Percentiles rank a stretch among this genome's conserved stretches.
phyloP scores from a whole-genome alignment of 441 rosid species.

The Croton setiger region DNA sequence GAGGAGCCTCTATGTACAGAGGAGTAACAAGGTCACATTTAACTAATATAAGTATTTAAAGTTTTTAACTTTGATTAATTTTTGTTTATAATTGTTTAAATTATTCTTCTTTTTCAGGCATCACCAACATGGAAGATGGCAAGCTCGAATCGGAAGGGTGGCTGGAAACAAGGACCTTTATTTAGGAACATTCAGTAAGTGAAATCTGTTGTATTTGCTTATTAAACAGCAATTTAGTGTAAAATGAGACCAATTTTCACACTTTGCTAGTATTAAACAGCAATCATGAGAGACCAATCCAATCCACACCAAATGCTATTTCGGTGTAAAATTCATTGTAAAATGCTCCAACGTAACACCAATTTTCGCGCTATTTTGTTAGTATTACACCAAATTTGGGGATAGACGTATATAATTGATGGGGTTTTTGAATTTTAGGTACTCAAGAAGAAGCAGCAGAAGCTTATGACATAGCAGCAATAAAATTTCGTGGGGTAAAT shows the following conservation, averaged over 20 bases:
- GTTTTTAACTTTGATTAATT: not conserved
- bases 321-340: too few relatives aligned
- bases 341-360: too few relatives aligned
- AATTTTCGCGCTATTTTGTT: too few relatives aligned
- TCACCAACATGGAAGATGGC: conserved; percentile 99
- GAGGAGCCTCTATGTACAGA: conserved; percentile 97
- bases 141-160: conserved; percentile 94
- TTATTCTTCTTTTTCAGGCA: conserved; percentile 44
- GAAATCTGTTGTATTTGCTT: not conserved
- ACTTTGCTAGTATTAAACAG: too few relatives aligned
- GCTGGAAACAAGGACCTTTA: conserved; percentile 99
- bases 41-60: not conserved
- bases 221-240: too few relatives aligned
- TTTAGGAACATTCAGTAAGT: conserved; percentile 90
- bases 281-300: too few relatives aligned
- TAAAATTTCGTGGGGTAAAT: conserved; percentile 84
- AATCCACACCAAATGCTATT: too few relatives aligned
- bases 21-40: conserved; percentile 80
- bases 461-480: conserved; percentile 89
- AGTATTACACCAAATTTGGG: too few relatives aligned
- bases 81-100: not conserved
- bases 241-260: too few relatives aligned
- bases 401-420: not conserved
- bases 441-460: conserved; percentile 99
- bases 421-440: conserved; percentile 37